Base-by-base conservation (phyloP, 768 basidiomycete genomes). In the Trametes cubensis region DNA sequence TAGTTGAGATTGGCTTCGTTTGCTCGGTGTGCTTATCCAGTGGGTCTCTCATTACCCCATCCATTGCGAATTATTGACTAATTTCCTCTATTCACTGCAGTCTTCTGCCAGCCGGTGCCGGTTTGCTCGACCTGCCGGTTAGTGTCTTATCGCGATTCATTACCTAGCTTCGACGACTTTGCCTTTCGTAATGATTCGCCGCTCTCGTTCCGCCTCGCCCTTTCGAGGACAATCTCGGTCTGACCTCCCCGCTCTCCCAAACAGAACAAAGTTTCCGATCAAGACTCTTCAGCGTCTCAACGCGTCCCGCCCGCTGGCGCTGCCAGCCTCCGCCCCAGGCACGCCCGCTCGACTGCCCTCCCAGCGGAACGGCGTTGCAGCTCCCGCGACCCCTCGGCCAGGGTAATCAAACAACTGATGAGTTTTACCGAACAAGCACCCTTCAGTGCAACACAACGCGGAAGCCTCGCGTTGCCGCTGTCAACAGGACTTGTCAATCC, bases 1-100 rank as follows among this genome's bases (percentile, higher is more conserved):
- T 97, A 50, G 85, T 98, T 42, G 96, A 98, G 72, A 85, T 98
- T 55, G 97, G 95, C 57, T 99, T 95, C 67, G 95, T 99, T 21
- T 99, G 97, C 73, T 96, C 94, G n/a, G 95, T 99, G 34, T 99
- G 97, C 73, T 77, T 99, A 30, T 96, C 94, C 26, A 98, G 95
- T 97, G 67, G 60, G 92, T 81, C 26, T 17, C 11, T 26, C 13
- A 42, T 13, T 7, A 28, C 17, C 20, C 4, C 14, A 46, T 2
- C 39, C 17, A n/a, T 4, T 28, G 48, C 14, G 18, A 14, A 18
- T 44, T 21, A 26, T 47, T 26, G 46, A 30, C 46, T 30, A 34
- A 7, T 54, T 65, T 14, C 30, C 55, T 13, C 50, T 53, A 41
- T 25, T 46, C 30, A 5, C 23, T 59, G 11, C 67, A 97, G 95